Evolutionary conservation across 1,284 basidiomycete genomes (phyloP), one percentile per base, ranked within the genome.

Genomic region (Ustanciosporium gigantosporum): DNA sequence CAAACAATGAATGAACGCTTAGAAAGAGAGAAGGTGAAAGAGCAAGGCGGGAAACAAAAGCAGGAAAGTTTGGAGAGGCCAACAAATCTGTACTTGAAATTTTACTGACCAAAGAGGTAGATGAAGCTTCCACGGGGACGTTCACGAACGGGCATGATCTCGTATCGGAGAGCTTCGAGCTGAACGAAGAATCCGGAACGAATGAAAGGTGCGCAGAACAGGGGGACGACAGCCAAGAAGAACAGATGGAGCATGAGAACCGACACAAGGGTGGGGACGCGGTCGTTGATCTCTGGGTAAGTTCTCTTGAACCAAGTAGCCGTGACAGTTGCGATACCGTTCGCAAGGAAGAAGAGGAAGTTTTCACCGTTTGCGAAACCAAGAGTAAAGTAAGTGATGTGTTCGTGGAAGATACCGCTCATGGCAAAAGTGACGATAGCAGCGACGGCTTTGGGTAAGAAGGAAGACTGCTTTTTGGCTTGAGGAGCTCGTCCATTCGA

Each of bases 201-300:
- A 31, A 74, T 70, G 27, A 77, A 72, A 0, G 73, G 72, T 22
- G 68, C 50, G 49, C 74, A 76, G 62, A 77, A 77, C 17, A 77
- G 57, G 14, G 68, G 72, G 11, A 66, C 46, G 5, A 74, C 55
- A 3, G 65, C 37, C 21, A 65, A 23, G 59, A 71, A 74, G 46
- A 73, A 73, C 6, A 50, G 37, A 20, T 68, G 59, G 8, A 73
- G 57, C 56, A 77, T 52, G 17, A 74, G 15, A 17, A 74, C 56
- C 19, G 61, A 66, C 4, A 68, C 34, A 36, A 41, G 29, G 0
- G 60, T 68, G 5, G 73, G 75, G 37, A 74, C 76, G 42, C 59
- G 47, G n/a, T 31, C 38, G 50, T 72, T 66, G 45, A 57, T 14
- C 20, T 65, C 44, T 2, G 75, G 75, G 31, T 36, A 71, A 25